Evolutionary conservation across 2,329 filamentous ascomycete species (phyloP), one percentile per base, ranked within the genome.

Genomic region (Claviceps arundinis): DNA sequence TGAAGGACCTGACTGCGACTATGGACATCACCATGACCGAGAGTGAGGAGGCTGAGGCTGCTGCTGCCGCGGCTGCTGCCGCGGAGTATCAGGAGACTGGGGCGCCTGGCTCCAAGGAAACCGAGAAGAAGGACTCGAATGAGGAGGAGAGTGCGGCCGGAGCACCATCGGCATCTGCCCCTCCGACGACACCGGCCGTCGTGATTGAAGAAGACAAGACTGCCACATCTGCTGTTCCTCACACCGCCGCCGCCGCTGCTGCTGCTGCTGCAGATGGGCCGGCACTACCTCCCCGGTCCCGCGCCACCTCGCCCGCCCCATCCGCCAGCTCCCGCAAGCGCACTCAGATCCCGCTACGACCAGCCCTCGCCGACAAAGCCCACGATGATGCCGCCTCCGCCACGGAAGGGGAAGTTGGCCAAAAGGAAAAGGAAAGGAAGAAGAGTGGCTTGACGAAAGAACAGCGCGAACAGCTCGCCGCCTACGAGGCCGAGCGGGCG

Each of bases 21-120:
- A 97, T 98, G 91, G 93, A 98, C 63, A 97, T 98, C 59, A 90
- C 89, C 19, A 91, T 89, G 82, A 77, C 87, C 52, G 87, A 89
- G 61, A 84, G 86, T 40, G 77, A 76, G 5, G 75, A 77, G 16
- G 73, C 72, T 2, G 73, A 73, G n/a, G 72, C 70, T 6, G 48
- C 24, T 5, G 48, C 38, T 3, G 24, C 38, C 4, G 48, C 34
- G 22, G 48, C 24, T 5, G 48, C 38, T 6, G 24, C 38, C 4
- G 48, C 49, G 22, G 73, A 67, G 2, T 71, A 57, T 2, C 63
- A 61, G 2, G 70, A 76, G 2, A 69, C 64, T 44, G 78, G 82
- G 58, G 79, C 80, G 51, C 76, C 79, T 3, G 78, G 73, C 24
- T 79, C 74, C 14, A 74, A 75, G 6, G 76, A 78, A 45, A 77